Percentiles rank a stretch among this genome's conserved stretches.
Evolutionary conservation across 257 asterid genomes (phyloP).

Genomic region (Oldenlandia corymbosa): DNA sequence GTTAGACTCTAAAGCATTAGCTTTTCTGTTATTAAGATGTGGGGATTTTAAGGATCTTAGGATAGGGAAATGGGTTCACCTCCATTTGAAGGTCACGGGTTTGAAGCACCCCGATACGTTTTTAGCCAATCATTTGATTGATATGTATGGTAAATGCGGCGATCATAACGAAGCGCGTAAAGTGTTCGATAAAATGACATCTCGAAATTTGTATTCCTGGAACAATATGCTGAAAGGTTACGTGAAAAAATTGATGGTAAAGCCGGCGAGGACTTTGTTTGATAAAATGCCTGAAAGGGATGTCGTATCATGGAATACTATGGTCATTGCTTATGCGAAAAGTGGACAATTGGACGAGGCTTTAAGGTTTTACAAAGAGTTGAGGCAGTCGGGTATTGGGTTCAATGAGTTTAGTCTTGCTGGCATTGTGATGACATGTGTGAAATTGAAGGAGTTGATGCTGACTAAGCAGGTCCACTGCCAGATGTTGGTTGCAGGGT

Average conservation of each 20-base stretch:
- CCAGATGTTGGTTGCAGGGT: slow-evolving; percentile 55
- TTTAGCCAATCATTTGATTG: slow-evolving; percentile 58
- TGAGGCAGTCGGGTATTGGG: slow-evolving; percentile 49
- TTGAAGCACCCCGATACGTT: slow-evolving; percentile 44
- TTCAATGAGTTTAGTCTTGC: slow-evolving; percentile 59
- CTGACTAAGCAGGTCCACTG: slow-evolving; percentile 61
- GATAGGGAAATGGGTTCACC: slow-evolving; percentile 53
- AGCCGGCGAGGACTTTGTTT: slow-evolving; percentile 56
- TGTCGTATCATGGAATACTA: slow-evolving; percentile 69
- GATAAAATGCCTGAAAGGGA: slow-evolving; percentile 70
- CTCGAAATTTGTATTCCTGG: slow-evolving; percentile 73
- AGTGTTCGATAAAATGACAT: slow-evolving; percentile 60
- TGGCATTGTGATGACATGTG: slow-evolving; percentile 53
- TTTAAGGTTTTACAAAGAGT: slow-evolving; percentile 40
- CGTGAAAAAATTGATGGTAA: slow-evolving; percentile 50
- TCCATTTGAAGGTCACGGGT: slow-evolving; percentile 53
- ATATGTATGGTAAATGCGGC: slow-evolving; percentile 61
- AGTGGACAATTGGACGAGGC: slow-evolving; percentile 46
- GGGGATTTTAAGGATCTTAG: slow-evolving; percentile 36
- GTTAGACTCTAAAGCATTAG: slow-evolving; percentile 37
- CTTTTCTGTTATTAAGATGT: slow-evolving; percentile 46
- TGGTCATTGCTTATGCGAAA: slow-evolving; percentile 60
- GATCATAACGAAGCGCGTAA: slow-evolving; percentile 62
- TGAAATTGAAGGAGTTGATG: slow-evolving; percentile 49
- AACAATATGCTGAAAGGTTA: slow-evolving; percentile 76